Base-by-base conservation (phyloP, 495 filamentous ascomycete genomes). In the Hyaloscypha bicolor region DNA sequence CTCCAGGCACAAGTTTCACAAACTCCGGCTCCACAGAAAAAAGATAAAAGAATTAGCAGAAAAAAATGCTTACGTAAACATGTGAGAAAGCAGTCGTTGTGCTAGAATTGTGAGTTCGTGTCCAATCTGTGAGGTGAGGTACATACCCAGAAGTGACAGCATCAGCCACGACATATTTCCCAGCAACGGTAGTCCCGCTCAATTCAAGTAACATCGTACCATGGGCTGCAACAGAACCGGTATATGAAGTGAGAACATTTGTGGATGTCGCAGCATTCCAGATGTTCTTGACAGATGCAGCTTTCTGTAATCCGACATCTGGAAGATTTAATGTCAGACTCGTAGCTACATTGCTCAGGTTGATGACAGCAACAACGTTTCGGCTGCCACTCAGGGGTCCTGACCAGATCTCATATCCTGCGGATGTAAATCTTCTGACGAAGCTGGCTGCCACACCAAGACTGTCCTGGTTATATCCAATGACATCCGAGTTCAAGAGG, bases 391-490 rank as follows among this genome's bases (percentile, higher is more conserved):
- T 75, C 63, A 83, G 69, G 12, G 75, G 76, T 0, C 80, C 80
- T 48, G 76, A 74, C 81, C 81, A 82, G 9, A 82, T 73, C 32
- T 83, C 79, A 65, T 76, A 78, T 9, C 63, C 74, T 6, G 74
- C 76, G 1, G 77, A 77, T 1, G 76, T 71, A 75, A 79, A 67
- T 70, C 71, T 35, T 63, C 69, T 73, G 72, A 69, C 6, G 60
- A 67, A 76, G 14, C 74, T 73, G 0, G 78, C 79, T 55, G 75
- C 70, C 31, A 70, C 69, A 9, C 76, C 75, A 37, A 77, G 69
- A 2, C 79, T 77, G 64, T 91, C 88, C 71, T 90, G 88, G 69
- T 86, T 83, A 78, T 90, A 89, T 2, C 80, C 79, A 16, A 90
- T 74, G 0, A 90, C 74, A 48, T 84, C 73, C 60, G 76, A 70